Percentiles rank a stretch among this genome's conserved stretches.
Evolutionary conservation across 768 basidiomycete genomes (phyloP).

Genomic region (Mycena sanguinolenta): DNA sequence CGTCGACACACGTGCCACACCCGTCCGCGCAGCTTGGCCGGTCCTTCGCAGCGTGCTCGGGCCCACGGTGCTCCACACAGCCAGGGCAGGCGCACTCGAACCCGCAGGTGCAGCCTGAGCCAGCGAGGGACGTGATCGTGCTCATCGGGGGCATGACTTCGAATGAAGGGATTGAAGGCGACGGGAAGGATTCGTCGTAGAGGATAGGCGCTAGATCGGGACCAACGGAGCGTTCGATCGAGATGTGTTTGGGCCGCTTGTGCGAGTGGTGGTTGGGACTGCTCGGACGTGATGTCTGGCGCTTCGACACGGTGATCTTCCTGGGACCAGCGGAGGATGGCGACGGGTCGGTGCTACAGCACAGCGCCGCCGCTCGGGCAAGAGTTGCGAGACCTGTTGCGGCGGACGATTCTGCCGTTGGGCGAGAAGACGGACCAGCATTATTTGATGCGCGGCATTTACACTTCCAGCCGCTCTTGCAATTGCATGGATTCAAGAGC

Average conservation of each 20-base stretch:
- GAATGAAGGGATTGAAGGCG: slow-evolving; percentile 59
- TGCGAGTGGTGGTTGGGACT: slow-evolving; percentile 43
- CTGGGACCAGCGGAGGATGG: too few relatives aligned
- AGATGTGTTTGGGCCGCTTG: slow-evolving; percentile 50
- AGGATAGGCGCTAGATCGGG: slow-evolving; percentile 66
- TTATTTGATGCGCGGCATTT: slow-evolving; percentile 61
- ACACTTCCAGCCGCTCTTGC: slow-evolving; percentile 68
- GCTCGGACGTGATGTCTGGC: slow-evolving; percentile 44
- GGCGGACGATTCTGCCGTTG: slow-evolving; percentile 25
- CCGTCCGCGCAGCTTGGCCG: slow-evolving; percentile 64
- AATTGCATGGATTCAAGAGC: slow-evolving; percentile 75
- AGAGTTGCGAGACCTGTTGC: slow-evolving; percentile 48
- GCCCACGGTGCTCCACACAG: slow-evolving; percentile 77
- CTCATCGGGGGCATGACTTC: slow-evolving; percentile 73
- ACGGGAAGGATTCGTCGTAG: slow-evolving; percentile 42
- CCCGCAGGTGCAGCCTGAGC: slow-evolving; percentile 81
- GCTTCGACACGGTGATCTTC: slow-evolving; percentile 28
- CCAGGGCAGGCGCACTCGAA: slow-evolving; percentile 79
- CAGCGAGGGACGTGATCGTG: slow-evolving; percentile 69
- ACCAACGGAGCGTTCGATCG: slow-evolving; percentile 37
- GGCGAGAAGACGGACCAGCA: slow-evolving; percentile 16
- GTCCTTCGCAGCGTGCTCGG: slow-evolving; percentile 59
- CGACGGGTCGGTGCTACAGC: slow-evolving; percentile 41
- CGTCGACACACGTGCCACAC: slow-evolving; percentile 76
- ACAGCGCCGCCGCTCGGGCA: slow-evolving; percentile 55